phyloP scores from a whole-genome alignment of 2,329 filamentous ascomycete species.

The Claviceps humidiphila region DNA sequence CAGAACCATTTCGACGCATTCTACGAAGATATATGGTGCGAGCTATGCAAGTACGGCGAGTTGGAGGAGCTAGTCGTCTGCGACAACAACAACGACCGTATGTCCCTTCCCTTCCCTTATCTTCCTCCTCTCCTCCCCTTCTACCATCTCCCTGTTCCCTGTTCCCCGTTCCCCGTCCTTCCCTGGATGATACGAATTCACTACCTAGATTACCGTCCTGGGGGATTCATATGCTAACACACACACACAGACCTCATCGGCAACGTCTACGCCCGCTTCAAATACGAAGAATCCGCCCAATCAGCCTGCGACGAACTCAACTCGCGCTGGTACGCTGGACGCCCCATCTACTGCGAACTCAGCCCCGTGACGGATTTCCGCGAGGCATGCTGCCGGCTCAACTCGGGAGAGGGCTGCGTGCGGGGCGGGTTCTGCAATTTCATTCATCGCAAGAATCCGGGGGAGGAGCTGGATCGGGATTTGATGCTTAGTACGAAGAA shows the following conservation, averaged over 20 bases:
- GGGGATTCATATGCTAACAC: too few relatives aligned
- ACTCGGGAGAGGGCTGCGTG: conserved; percentile 89
- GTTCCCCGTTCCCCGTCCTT: too few relatives aligned
- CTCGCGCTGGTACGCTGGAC: conserved; percentile 87
- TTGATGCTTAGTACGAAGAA: conserved; percentile 85
- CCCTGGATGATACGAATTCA: too few relatives aligned
- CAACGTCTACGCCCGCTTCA: conserved; percentile 98
- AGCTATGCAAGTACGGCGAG: conserved; percentile 98
- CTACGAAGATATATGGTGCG: conserved; percentile 99
- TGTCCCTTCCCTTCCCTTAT: too few relatives aligned
- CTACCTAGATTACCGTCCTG: too few relatives aligned
- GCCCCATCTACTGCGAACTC: conserved; percentile 96
- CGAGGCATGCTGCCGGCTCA: conserved; percentile 91
- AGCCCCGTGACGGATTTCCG: conserved; percentile 95
- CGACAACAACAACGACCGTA: conserved; percentile 98
- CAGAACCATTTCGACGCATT: conserved; percentile 99
- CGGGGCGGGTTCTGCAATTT: conserved; percentile 98
- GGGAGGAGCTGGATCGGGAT: conserved; percentile 76
- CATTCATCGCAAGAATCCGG: conserved; percentile 94
- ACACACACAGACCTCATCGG: conserved; percentile 65
- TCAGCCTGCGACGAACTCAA: conserved; percentile 90
- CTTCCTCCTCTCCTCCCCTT: too few relatives aligned
- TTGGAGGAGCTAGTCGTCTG: conserved; percentile 96
- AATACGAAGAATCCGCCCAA: conserved; percentile 96
- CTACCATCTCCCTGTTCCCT: too few relatives aligned